Percentiles rank a stretch among this genome's conserved stretches.
Evolutionary conservation across 2,329 filamentous ascomycete species (phyloP).

Genomic region (Colletotrichum gloeosporioides): DNA sequence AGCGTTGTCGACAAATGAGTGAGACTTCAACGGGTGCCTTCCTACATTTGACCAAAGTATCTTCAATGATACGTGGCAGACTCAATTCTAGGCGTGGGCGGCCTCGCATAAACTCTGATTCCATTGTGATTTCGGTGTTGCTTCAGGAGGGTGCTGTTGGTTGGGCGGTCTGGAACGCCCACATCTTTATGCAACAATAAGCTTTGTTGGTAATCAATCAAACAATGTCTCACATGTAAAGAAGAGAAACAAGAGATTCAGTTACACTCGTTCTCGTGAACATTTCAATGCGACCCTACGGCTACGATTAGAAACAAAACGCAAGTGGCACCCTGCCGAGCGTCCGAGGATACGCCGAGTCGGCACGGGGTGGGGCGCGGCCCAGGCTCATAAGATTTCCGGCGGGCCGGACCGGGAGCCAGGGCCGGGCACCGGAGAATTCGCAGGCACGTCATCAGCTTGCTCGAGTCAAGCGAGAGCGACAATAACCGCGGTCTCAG

Average conservation of each 20-base stretch:
- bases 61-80: rapidly evolving
- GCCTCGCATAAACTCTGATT: not conserved
- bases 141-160: not conserved
- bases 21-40: not conserved
- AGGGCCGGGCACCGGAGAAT: not conserved
- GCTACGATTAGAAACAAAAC: not conserved
- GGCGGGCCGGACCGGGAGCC: not conserved
- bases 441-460: not conserved
- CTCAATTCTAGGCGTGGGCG: not conserved
- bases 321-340: not conserved
- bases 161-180: not conserved
- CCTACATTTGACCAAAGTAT: not conserved
- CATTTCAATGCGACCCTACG: not conserved
- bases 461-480: not conserved
- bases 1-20: not conserved
- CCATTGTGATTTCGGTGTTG: not conserved
- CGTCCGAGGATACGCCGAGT: not conserved
- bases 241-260: not conserved
- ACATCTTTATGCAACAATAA: not conserved
- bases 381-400: not conserved
- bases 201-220: not conserved
- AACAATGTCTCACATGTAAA: not conserved
- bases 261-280: not conserved
- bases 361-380: not conserved
- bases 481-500: not conserved